These are phyloP conservation scores for Aspergillus sclerotialis DNA, from an alignment of 2,329 filamentous ascomycete species.

Conservation along the genomic window DNA sequence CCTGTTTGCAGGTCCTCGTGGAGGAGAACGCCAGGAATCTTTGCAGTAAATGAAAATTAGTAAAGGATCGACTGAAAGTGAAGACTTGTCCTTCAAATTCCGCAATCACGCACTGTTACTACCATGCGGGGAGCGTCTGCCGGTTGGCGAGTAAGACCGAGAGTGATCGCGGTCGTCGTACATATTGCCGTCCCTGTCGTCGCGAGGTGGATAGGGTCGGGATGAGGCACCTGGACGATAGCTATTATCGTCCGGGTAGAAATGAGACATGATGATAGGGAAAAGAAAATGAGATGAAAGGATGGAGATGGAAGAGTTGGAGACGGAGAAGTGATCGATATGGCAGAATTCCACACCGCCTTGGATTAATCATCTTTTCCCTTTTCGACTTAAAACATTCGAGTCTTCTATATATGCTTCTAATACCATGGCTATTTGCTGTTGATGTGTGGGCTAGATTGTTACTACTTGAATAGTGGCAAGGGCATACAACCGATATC, in stretches of 20 bases:
- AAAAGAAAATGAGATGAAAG: slow-evolving; percentile 1
- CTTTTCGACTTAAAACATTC: not conserved
- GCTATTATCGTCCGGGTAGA: slow-evolving; percentile 20
- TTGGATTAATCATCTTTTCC: not conserved
- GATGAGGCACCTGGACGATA: slow-evolving; percentile 14
- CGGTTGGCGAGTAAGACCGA: slow-evolving; percentile 37
- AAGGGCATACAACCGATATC: too few species aligned
- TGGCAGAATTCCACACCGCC: slow-evolving; percentile 15
- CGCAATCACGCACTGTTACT: slow-evolving; percentile 24
- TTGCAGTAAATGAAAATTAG: slow-evolving; percentile 31
- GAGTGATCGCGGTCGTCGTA: slow-evolving; percentile 40
- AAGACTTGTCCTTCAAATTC: slow-evolving; percentile 4
- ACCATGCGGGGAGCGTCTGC: slow-evolving; percentile 40
- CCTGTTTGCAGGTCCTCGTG: slow-evolving; percentile 30
- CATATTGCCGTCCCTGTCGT: slow-evolving; percentile 37
- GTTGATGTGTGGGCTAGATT: too few species aligned
- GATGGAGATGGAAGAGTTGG: slow-evolving; percentile 2
- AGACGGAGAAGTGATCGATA: not conserved
- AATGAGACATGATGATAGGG: slow-evolving; percentile 20
- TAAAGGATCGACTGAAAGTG: slow-evolving; percentile 19
- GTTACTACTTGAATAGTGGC: too few species aligned
- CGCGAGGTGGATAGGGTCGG: slow-evolving; percentile 20
- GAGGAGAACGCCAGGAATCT: slow-evolving; percentile 32
- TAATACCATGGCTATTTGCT: too few species aligned
- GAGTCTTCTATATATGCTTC: too few species aligned